Base-by-base conservation (phyloP, 192 early-diverging fungal species). In the Linnemannia zychae region DNA sequence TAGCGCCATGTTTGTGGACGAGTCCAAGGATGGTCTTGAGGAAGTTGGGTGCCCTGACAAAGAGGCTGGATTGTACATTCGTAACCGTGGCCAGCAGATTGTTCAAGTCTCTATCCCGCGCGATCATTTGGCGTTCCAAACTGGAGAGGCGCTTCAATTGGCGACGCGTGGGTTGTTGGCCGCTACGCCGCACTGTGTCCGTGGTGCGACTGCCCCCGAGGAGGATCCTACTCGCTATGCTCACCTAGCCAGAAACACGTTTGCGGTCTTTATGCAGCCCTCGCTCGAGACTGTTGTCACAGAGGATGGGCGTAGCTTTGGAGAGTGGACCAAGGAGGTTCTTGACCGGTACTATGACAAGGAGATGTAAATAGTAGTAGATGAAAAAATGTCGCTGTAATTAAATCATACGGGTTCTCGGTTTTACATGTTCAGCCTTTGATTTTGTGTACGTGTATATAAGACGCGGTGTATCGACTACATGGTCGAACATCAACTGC, bases 181-280 rank as follows among this genome's bases (percentile, higher is more conserved):
- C 0, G 94, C 94, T 5, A 95, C 94, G 4, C 92, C 92, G 20
- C 94, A 95, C 77, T 87, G 93, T 36, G 94, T 95, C 16, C 87
- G 90, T 28, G 93, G 92, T 20, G 90, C 89, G 28, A 80, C 81
- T 67, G 67, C 84, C 31, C 72, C 75, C 15, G 75, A 72, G 48
- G 67, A 77, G 34, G 86, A 79, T 53, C 88, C 75, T 33, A 68
- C 60, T 13, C 71, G 75, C 13, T 87, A 81, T 63, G 74, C 82
- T 0, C 69, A 84, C 48, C 70, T 94, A 53, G 88, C 91, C 18
- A 67, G 94, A 47, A 93, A 93, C 80, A 95, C 94, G 6, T 92
- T 95, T 82, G 94, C 92, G 0, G 92, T 94, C 22, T 95, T 95
- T 75, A 91, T 94, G 88, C 94, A 95, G 83, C 94, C 94, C 74